Base-by-base conservation (phyloP, 2,329 filamentous ascomycete species). In the Emmonsiellopsis sp. region DNA sequence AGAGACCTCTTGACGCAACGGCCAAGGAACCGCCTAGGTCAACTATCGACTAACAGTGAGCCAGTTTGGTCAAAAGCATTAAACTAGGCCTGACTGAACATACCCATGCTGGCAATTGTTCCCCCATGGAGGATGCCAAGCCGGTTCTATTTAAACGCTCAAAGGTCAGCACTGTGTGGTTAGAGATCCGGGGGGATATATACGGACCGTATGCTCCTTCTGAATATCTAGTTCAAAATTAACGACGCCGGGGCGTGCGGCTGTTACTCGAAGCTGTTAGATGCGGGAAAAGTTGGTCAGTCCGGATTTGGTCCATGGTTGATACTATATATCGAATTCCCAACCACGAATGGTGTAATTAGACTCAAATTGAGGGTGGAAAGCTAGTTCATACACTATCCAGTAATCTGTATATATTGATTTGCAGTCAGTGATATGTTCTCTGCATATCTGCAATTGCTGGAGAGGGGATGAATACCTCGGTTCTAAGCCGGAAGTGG, bases 401-500 rank as follows among this genome's bases (percentile, higher is more conserved):
- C 39, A 75, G 62, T 47, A 68, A 56, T 53, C 65, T 66, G 46
- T 31, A 34, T 31, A 27, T 42, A 33, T 13, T 33, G 49, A 6
- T 13, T 33, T 6, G 36, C n/a, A 21, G 14, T 52, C 42, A 52
- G 39, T 9, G 13, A 44, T 40, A 49, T 49, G 11, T 40, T 32
- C 36, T 14, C 11, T 32, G 31, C 31, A 21, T 8, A n/a, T 36
- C 37, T 47, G n/a, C 45, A 40, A 40, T 40, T 40, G 17, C 36
- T 37, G 36, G 21, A 44, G 9, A 13, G 42, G 42, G 14, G 33
- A 33, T 56, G 44, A 37, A 21, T 75, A 95, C 91, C 87, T 87
- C 67, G 89, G 89, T 69, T 96, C 92, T 17, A 97, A 74, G 6
- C 91, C 91, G 5, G 90, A 95, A 58, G 88, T 87, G 60, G 81